These are phyloP conservation scores for Phytopythium boreale DNA, from an alignment of 352 stramenopile species.

Conservation along the genomic window DNA sequence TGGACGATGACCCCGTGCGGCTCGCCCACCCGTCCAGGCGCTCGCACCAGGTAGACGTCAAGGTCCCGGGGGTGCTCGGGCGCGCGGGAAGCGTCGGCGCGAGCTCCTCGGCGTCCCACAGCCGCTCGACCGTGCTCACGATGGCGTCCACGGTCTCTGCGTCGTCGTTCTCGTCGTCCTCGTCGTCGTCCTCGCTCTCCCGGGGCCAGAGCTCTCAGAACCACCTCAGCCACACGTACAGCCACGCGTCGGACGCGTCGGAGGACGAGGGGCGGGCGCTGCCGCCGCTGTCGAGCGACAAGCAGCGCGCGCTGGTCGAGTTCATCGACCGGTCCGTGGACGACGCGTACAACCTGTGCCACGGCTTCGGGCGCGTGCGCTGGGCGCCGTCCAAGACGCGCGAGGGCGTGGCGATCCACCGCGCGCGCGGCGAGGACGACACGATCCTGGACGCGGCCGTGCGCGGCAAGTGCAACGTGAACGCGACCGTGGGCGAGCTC, in stretches of 20 bases:
- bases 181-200: slow-evolving; percentile 9
- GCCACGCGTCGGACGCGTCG: slow-evolving; percentile 11
- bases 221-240: slow-evolving; percentile 14
- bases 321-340: slow-evolving; percentile 78
- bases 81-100: neutral
- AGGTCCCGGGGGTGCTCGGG: slow-evolving; percentile 4
- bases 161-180: slow-evolving; percentile 9
- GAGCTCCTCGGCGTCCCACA: neutral
- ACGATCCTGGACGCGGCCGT: slow-evolving; percentile 64
- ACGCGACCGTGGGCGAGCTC: slow-evolving; percentile 71
- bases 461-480: slow-evolving; percentile 69
- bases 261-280: slow-evolving; percentile 13
- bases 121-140: slow-evolving; percentile 14
- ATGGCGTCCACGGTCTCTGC: slow-evolving; percentile 13
- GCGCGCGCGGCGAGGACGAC: slow-evolving; percentile 59
- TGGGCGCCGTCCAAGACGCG: slow-evolving; percentile 65
- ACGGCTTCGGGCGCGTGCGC: slow-evolving; percentile 69
- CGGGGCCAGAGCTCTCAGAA: neutral
- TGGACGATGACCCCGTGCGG: slow-evolving; percentile 10
- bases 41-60: slow-evolving; percentile 8
- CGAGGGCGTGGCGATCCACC: slow-evolving; percentile 70
- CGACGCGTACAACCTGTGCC: slow-evolving; percentile 78
- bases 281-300: slow-evolving; percentile 35
- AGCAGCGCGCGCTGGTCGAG: slow-evolving; percentile 47
- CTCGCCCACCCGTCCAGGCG: slow-evolving; percentile 8